Base-by-base conservation (phyloP, 2,329 filamentous ascomycete species). In the Fusarium sp. region DNA sequence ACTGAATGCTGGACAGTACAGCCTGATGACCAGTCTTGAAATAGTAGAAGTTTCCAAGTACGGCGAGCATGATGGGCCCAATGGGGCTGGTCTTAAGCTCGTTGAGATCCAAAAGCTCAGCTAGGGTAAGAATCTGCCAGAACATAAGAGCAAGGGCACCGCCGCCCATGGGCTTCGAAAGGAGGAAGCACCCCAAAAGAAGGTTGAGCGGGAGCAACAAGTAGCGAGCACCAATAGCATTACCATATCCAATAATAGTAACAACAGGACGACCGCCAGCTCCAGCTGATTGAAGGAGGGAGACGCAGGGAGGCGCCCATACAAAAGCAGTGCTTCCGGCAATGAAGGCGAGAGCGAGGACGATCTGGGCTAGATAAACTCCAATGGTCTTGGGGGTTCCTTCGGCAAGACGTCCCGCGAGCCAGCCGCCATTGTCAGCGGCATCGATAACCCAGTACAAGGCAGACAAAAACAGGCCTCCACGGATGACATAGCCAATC, bases 11-110 rank as follows among this genome's bases (percentile, higher is more conserved):
- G 74, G 91, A 89, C 29, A 97, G 88, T 0, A 91, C 92, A 18
- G 95, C 95, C 82, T 98, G 95, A 82, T 99, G 96, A 69, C 96
- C 96, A 0, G 96, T 99, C 80, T 97, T 98, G 89, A 99, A 99
- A 85, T 91, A 99, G 84, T 98, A 92, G 82, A 95, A 97, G 77
- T 93, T 94, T 66, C 95, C 96, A 2, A 99, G 89, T n/a, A 98
- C 84, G 16, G 91, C 95, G 31, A 98, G 88, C 70, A 97, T 87
- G 42, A 96, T 85, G 25, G 96, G 95, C 0, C 94, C 95, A 76
- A 98, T 92, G 11, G 94, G 87, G 48, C 90, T 91, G 54, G 88
- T 85, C 21, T 91, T 89, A 42, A 92, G 80, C 67, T 83, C 80
- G 78, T 89, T 88, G 74, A 90, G 83, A 78, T 92, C 89, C 51